Percentiles rank a stretch among this genome's conserved stretches.
Conservation (phyloP, 768 basidiomycete species). For the Rubroboletus pulcherrimus region DNA sequence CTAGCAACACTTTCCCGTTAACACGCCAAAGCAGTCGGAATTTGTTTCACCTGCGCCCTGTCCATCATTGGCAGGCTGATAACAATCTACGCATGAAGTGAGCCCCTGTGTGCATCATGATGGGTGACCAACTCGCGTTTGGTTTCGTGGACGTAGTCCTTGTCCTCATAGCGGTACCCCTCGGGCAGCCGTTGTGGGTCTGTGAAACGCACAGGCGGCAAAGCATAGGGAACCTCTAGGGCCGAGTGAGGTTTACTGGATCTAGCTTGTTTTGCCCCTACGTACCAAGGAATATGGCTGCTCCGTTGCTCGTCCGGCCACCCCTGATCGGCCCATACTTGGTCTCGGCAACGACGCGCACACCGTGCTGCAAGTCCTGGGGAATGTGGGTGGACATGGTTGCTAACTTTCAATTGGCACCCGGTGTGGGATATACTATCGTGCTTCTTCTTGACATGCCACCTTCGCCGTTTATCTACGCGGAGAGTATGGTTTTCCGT, state of each 20-base stretch:
- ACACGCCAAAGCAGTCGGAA: not conserved
- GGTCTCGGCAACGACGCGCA: slow-evolving; percentile 49
- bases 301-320: slow-evolving; percentile 56
- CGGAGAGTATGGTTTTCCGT: not conserved
- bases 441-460: not conserved
- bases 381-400: slow-evolving; percentile 41
- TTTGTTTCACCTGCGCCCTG: slow-evolving; percentile 46
- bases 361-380: slow-evolving; percentile 48
- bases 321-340: slow-evolving; percentile 54
- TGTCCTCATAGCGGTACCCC: slow-evolving; percentile 52
- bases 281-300: slow-evolving; percentile 62
- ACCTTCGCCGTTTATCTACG: slow-evolving; percentile 11
- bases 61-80: slow-evolving; percentile 63
- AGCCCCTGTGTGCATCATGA: not conserved
- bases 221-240: slow-evolving; percentile 69
- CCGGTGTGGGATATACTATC: not conserved
- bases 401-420: not conserved
- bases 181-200: slow-evolving; percentile 57
- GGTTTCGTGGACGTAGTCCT: slow-evolving; percentile 58
- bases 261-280: not conserved
- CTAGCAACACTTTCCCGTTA: slow-evolving; percentile 27
- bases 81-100: slow-evolving; percentile 41
- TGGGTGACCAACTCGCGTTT: slow-evolving; percentile 40
- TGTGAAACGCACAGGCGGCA: slow-evolving; percentile 60
- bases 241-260: not conserved